Conservation (phyloP, 225 moss, liverwort and hornwort species). For the Straminergon stramineum region DNA sequence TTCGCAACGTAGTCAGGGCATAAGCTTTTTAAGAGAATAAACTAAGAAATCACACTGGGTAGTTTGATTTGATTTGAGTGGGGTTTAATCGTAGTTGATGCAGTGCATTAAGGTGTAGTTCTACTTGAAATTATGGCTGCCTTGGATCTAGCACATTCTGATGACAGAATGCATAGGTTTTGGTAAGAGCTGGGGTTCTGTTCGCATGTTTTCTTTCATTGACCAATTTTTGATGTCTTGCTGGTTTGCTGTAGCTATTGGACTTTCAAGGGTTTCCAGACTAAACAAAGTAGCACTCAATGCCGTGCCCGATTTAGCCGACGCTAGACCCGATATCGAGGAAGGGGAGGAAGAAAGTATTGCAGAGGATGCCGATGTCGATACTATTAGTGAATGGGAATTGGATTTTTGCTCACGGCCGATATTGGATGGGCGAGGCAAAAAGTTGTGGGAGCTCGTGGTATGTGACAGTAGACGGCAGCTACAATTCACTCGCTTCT, state of each 20-base stretch:
- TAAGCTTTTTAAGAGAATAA: background rate
- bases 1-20: background rate
- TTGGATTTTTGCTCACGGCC: conserved; percentile 95
- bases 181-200: background rate
- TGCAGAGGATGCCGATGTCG: conserved; percentile 69
- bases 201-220: background rate
- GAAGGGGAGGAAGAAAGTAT: conserved; percentile 79
- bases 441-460: conserved; percentile 95
- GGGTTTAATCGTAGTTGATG: background rate
- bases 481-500: conserved; percentile 84
- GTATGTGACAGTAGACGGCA: conserved; percentile 85
- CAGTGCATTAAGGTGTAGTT: background rate
- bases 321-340: conserved; percentile 50
- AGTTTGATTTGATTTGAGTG: background rate
- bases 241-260: conserved; percentile 11
- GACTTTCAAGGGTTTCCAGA: conserved; percentile 10
- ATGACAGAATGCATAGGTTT: background rate
- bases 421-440: conserved; percentile 80
- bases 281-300: conserved; percentile 17
- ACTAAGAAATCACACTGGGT: background rate
- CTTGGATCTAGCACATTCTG: background rate
- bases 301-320: conserved; percentile 45
- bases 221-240: background rate
- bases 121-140: background rate
- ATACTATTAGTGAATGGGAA: conserved; percentile 82